These are phyloP conservation scores for Collybia nuda DNA, from an alignment of 768 basidiomycete genomes.

Conservation along the genomic window DNA sequence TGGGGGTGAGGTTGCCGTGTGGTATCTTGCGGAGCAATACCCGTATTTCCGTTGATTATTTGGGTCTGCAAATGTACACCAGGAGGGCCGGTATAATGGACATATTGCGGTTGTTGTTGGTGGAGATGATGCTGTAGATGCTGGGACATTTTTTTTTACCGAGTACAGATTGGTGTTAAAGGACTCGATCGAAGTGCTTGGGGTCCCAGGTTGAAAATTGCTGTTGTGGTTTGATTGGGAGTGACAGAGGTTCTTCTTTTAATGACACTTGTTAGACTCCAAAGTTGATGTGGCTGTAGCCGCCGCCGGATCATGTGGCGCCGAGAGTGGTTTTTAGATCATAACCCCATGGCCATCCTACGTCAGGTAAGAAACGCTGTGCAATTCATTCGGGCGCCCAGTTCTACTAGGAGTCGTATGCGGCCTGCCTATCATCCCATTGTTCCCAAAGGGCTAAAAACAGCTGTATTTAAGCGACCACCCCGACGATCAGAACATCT, in stretches of 20 bases:
- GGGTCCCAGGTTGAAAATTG: slow-evolving; percentile 24
- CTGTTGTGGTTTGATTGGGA: slow-evolving; percentile 6
- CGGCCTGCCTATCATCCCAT: too few relatives aligned
- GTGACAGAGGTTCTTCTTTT: slow-evolving; percentile 1
- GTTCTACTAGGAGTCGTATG: too few relatives aligned
- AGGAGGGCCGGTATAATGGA: slow-evolving; percentile 34
- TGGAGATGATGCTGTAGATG: slow-evolving; percentile 31
- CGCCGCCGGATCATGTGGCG: too few relatives aligned
- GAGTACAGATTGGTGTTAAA: slow-evolving; percentile 20
- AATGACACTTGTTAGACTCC: too few relatives aligned
- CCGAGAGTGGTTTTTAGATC: too few relatives aligned
- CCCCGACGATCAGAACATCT: too few relatives aligned
- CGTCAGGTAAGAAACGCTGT: too few relatives aligned
- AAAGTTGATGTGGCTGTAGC: too few relatives aligned
- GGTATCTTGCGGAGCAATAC: slow-evolving; percentile 26
- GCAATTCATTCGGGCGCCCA: too few relatives aligned
- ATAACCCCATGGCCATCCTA: too few relatives aligned
- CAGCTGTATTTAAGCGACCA: too few relatives aligned
- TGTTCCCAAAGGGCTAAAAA: too few relatives aligned
- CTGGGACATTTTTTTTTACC: slow-evolving; percentile 40
- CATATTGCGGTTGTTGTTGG: slow-evolving; percentile 33
- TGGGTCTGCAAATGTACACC: slow-evolving; percentile 15
- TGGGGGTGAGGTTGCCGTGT: slow-evolving; percentile 20
- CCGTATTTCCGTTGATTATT: slow-evolving; percentile 14
- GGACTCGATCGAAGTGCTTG: slow-evolving; percentile 36